Evolutionary conservation across 352 stramenopile genomes (phyloP).

Genomic region (Pythium folliculosum): DNA sequence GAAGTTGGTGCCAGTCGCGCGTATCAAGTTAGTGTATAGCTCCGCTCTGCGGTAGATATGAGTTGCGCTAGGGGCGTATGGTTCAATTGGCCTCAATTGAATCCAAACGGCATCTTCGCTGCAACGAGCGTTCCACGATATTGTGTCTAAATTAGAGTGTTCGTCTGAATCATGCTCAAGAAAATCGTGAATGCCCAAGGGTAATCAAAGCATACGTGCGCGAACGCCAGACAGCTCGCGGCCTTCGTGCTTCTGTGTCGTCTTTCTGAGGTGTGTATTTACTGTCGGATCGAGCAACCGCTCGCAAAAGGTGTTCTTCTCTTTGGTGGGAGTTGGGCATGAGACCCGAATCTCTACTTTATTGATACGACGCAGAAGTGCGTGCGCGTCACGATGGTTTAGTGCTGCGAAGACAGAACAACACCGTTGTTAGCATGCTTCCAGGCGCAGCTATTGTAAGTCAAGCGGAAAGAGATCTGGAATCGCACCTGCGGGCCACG

Average conservation of each 20-base stretch:
- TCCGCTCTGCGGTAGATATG: conserved; percentile 20
- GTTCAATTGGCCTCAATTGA: conserved; percentile 21
- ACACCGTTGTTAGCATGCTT: too few species aligned
- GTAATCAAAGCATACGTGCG: background rate
- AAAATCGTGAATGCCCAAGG: too few species aligned
- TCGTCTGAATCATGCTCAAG: background rate
- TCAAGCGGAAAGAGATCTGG: background rate
- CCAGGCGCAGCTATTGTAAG: too few species aligned
- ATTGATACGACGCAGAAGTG: background rate
- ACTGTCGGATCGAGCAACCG: background rate
- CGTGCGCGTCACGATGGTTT: background rate
- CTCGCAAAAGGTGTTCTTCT: conserved; percentile 2
- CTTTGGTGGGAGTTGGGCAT: background rate
- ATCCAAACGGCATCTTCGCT: conserved; percentile 19
- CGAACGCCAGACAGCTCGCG: background rate
- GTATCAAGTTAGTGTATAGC: conserved; percentile 23
- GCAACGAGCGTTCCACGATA: background rate
- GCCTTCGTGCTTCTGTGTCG: too few species aligned
- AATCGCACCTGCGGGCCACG: conserved; percentile 56
- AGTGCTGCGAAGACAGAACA: background rate
- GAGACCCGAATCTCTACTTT: background rate
- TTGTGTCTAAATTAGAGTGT: conserved; percentile 5
- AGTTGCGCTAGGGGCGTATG: conserved; percentile 18
- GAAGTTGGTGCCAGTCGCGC: background rate
- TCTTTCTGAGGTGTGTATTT: background rate